These are phyloP conservation scores for Fusarium liriodendri DNA, from an alignment of 2,329 filamentous ascomycete species.

Conservation along the genomic window DNA sequence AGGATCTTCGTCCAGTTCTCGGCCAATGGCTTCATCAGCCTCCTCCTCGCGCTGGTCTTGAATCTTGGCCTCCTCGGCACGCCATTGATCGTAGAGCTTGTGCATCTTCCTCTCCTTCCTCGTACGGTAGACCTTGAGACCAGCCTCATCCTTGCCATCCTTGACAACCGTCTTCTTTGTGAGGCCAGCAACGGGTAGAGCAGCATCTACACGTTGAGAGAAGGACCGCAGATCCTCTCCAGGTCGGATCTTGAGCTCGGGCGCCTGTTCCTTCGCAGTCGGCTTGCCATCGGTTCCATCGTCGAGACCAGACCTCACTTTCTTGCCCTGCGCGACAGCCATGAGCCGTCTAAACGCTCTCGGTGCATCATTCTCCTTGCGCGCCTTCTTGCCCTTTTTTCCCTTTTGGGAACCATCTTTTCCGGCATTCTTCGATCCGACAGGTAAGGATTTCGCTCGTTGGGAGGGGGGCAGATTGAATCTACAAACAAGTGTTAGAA, in stretches of 20 bases:
- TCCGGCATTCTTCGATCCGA: constrained; percentile 48
- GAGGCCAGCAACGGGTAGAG: constrained; percentile 80
- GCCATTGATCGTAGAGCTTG: constrained; percentile 83
- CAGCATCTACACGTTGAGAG: constrained; percentile 82
- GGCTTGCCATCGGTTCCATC: constrained; percentile 64
- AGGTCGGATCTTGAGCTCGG: constrained; percentile 77
- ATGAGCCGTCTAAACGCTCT: constrained; percentile 89
- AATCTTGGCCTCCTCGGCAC: constrained; percentile 72
- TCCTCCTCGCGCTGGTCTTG: constrained; percentile 74
- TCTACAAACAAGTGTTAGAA: constrained; percentile 46
- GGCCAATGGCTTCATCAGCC: constrained; percentile 71
- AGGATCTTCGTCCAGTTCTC: constrained; percentile 70
- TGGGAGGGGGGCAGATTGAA: constrained; percentile 63
- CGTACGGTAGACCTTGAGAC: constrained; percentile 76
- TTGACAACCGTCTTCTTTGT: constrained; percentile 68
- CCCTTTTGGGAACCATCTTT: constrained; percentile 30
- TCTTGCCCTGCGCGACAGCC: constrained; percentile 74
- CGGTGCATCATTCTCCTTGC: constrained; percentile 80
- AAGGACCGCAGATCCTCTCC: constrained; percentile 89
- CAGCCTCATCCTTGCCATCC: constrained; percentile 71
- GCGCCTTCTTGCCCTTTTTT: constrained; percentile 58
- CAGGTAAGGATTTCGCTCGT: constrained; percentile 63
- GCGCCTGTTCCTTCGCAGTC: constrained; percentile 35
- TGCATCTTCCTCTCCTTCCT: constrained; percentile 87
- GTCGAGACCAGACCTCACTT: constrained; percentile 73